These are phyloP conservation scores for Zygoascus tannicola DNA, from an alignment of 805 yeast species.

Conservation along the genomic window DNA sequence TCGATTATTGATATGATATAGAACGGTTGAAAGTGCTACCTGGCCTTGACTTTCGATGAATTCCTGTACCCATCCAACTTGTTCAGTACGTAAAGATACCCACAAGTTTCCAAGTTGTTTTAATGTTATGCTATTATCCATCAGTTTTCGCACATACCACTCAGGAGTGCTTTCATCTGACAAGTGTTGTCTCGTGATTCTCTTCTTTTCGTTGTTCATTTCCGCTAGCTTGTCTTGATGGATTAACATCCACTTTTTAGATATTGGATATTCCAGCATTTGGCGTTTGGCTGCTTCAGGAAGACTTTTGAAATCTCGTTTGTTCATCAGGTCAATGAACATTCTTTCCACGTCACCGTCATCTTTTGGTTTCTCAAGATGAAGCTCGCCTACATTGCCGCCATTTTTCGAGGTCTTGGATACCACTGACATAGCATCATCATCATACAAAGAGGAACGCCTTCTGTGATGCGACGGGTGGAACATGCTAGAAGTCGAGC, in stretches of 20 bases:
- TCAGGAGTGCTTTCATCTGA: conserved; percentile 46
- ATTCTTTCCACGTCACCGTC: conserved; percentile 58
- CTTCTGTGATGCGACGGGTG: not conserved
- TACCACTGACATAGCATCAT: conserved; percentile 11
- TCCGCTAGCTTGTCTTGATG: conserved; percentile 80
- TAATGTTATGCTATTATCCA: conserved; percentile 58
- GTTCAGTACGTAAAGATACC: conserved; percentile 89
- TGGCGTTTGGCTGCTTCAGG: conserved; percentile 69
- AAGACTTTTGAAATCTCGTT: conserved; percentile 60
- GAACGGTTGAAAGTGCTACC: conserved; percentile 57
- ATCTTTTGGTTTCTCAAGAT: conserved; percentile 58
- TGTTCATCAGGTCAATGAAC: conserved; percentile 66
- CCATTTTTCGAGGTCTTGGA: conserved; percentile 6
- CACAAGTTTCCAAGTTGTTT: conserved; percentile 73
- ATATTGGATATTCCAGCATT: conserved; percentile 62
- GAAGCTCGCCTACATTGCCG: conserved; percentile 24
- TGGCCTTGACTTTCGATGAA: conserved; percentile 81
- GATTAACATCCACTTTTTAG: conserved; percentile 86
- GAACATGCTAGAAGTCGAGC: not conserved
- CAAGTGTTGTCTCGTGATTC: conserved; percentile 9
- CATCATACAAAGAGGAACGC: conserved; percentile 5
- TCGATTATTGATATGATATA: conserved; percentile 43
- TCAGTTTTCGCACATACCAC: conserved; percentile 62
- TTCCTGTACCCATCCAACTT: conserved; percentile 66
- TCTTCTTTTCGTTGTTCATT: conserved; percentile 42